Evolutionary conservation across 306 rosid genomes (phyloP).

Genomic region (Glycine latifolia): DNA sequence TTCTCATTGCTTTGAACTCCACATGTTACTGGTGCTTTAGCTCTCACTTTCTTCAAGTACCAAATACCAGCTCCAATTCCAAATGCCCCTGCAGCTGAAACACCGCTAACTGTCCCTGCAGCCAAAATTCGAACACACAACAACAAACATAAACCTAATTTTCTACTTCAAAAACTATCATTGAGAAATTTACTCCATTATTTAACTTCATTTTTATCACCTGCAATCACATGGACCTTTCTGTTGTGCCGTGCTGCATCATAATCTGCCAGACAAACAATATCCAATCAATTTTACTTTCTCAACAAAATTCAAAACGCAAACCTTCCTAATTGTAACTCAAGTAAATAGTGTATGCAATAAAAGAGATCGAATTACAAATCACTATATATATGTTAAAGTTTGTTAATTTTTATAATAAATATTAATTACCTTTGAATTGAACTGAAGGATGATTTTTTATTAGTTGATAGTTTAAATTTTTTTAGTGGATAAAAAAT

Average conservation of each 20-base stretch:
- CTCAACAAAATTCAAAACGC: background rate
- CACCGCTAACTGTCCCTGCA: constrained; percentile 75
- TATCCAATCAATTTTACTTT: background rate
- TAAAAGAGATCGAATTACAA: too few relatives aligned
- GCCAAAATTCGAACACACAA: constrained; percentile 33
- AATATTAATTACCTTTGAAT: too few relatives aligned
- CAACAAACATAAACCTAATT: constrained; percentile 15
- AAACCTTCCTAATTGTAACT: too few relatives aligned
- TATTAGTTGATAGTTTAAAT: too few relatives aligned
- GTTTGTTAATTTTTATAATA: too few relatives aligned
- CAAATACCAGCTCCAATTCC: constrained; percentile 91
- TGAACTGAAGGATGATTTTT: too few relatives aligned
- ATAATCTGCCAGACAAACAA: constrained; percentile 58
- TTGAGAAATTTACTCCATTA: background rate
- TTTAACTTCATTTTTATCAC: constrained; percentile 41
- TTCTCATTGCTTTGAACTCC: constrained; percentile 93
- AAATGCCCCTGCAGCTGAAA: constrained; percentile 77
- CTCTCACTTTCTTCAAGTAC: constrained; percentile 77
- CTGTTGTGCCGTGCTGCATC: constrained; percentile 47
- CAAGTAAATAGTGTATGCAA: too few relatives aligned
- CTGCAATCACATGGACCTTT: constrained; percentile 69
- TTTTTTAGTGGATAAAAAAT: background rate
- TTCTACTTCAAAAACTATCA: background rate
- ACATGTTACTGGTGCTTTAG: constrained; percentile 85
- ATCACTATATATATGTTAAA: too few relatives aligned